phyloP scores from a whole-genome alignment of 2,329 filamentous ascomycete species.

The Fusarium citri region DNA sequence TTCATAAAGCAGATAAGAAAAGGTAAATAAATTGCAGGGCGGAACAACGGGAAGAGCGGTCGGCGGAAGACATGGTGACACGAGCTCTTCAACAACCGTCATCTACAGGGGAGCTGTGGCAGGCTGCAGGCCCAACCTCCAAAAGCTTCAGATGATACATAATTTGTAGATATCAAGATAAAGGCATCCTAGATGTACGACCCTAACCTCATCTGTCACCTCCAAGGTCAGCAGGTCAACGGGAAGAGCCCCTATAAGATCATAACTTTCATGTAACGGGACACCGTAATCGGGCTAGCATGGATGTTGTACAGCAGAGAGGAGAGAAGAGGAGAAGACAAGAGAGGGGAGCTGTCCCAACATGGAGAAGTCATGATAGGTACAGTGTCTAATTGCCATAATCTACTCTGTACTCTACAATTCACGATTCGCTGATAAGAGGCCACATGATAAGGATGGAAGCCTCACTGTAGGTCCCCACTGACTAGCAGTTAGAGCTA shows the following conservation, averaged over 20 bases:
- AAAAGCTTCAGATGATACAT: constrained; percentile 36
- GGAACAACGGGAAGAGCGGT: constrained; percentile 40
- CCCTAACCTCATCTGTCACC: constrained; percentile 34
- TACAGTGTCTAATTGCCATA: constrained; percentile 14
- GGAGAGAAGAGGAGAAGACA: constrained; percentile 15
- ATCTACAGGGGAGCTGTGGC: constrained; percentile 30
- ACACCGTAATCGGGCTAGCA: constrained; percentile 31
- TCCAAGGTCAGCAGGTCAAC: constrained; percentile 34
- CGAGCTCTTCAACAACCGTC: constrained; percentile 24
- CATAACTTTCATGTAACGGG: constrained; percentile 39
- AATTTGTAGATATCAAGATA: constrained; percentile 36
- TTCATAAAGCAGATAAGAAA: not conserved
- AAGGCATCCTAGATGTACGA: constrained; percentile 2
- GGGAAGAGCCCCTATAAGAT: constrained; percentile 33
- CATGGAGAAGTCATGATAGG: constrained; percentile 41
- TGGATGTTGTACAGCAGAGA: constrained; percentile 2
- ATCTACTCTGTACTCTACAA: constrained; percentile 22
- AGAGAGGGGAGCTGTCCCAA: constrained; percentile 39
- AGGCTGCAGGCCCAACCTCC: constrained; percentile 20
- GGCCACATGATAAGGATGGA: constrained; percentile 43
- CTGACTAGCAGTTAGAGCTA: constrained; percentile 35
- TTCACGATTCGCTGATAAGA: constrained; percentile 44
- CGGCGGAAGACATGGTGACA: constrained; percentile 35
- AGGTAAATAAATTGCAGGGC: constrained; percentile 22
- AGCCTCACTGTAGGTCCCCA: constrained; percentile 38